Evolutionary conservation across 441 rosid genomes (phyloP).

Genomic region (Pelargonium australe): DNA sequence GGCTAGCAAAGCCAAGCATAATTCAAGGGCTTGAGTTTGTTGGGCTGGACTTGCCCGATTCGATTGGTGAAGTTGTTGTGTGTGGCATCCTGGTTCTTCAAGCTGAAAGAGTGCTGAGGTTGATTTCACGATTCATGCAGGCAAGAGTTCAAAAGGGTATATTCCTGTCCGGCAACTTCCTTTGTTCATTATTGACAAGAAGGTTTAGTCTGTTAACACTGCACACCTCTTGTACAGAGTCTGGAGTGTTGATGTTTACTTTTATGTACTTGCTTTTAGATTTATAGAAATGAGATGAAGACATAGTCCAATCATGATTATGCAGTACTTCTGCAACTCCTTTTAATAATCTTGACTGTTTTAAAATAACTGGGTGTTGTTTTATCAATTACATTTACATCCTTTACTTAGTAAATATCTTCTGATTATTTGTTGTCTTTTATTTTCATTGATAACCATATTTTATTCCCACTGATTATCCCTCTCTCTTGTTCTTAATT

Average conservation of each 20-base stretch:
- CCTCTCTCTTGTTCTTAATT: not conserved
- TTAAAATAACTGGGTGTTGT: not conserved
- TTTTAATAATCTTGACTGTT: not conserved
- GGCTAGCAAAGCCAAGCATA: conserved; percentile 50
- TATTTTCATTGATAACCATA: not conserved
- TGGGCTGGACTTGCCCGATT: conserved; percentile 94
- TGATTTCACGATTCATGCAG: conserved; percentile 76
- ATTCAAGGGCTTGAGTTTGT: conserved; percentile 88
- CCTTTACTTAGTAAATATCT: not conserved
- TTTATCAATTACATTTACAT: not conserved
- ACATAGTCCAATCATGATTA: not conserved
- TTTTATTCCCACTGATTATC: not conserved
- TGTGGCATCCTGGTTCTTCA: conserved; percentile 80
- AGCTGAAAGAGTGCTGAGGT: conserved; percentile 52
- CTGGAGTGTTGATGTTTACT: not conserved
- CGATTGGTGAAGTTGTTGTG: conserved; percentile 81
- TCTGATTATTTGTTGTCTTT: conserved; percentile 9
- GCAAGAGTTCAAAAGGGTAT: conserved; percentile 80
- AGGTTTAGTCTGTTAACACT: not conserved
- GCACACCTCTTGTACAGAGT: not conserved
- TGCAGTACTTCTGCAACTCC: not conserved
- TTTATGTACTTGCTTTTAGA: too few species aligned
- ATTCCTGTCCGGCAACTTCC: conserved; percentile 10
- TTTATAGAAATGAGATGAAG: not conserved
- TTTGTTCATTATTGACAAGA: conserved; percentile 2